Evolutionary conservation across 345 rosid genomes (phyloP).

Genomic region (Jatropha curcas): DNA sequence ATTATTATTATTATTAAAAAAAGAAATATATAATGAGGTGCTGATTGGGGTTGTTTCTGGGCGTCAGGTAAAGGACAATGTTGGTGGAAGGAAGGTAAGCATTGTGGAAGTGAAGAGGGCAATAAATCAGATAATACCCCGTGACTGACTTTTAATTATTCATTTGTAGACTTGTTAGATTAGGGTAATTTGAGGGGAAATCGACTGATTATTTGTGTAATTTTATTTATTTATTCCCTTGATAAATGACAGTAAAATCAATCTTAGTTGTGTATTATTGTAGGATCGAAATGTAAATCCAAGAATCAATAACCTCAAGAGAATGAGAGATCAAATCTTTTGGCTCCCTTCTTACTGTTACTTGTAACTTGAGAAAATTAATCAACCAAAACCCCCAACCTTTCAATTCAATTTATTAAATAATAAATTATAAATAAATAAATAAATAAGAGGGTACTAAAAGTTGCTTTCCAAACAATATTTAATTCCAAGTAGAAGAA

Average conservation of each 20-base stretch:
- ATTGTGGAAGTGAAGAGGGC: slow-evolving; percentile 89
- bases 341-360: no score
- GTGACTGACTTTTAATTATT: background rate
- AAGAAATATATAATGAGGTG: background rate
- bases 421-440: no score
- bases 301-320: background rate
- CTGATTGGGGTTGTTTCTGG: background rate
- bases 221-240: no score
- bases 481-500: no score
- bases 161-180: no score
- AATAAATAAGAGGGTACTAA: no score
- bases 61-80: slow-evolving; percentile 66
- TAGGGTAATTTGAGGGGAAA: background rate
- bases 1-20: background rate
- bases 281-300: background rate
- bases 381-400: no score
- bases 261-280: background rate
- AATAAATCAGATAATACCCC: slow-evolving; percentile 60
- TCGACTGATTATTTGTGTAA: no score
- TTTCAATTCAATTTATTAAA: no score
- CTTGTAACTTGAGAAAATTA: no score
- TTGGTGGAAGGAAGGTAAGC: slow-evolving; percentile 65
- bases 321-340: background rate
- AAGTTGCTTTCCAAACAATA: no score
- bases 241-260: background rate